Evolutionary conservation across 352 stramenopile species (phyloP).

Genomic region (Thalassiosira mediterranea): DNA sequence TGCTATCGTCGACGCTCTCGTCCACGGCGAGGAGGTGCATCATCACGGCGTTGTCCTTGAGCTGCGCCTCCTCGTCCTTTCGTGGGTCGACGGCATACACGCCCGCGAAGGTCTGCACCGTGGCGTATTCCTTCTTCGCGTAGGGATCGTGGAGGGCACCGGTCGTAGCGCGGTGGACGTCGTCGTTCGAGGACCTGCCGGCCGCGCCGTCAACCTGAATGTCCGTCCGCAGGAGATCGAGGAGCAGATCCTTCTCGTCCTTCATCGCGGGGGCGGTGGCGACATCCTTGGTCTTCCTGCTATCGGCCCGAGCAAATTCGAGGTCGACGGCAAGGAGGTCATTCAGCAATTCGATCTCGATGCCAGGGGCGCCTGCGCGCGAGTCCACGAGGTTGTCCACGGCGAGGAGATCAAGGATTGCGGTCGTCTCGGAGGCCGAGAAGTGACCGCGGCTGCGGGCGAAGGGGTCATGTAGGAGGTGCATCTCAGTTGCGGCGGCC

Average conservation of each 20-base stretch:
- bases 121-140: conserved; percentile 3
- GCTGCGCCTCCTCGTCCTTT: conserved; percentile 12
- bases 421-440: conserved; percentile 11
- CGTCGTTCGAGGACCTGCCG: not conserved
- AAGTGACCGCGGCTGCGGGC: not conserved
- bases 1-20: conserved; percentile 39
- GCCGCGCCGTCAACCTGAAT: conserved; percentile 27
- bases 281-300: conserved; percentile 8
- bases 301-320: conserved; percentile 22
- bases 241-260: conserved; percentile 34
- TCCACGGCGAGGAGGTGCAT: conserved; percentile 45
- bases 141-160: conserved; percentile 40
- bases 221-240: conserved; percentile 41
- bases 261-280: conserved; percentile 13
- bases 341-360: conserved; percentile 19
- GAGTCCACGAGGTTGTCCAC: conserved; percentile 38
- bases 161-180: conserved; percentile 20
- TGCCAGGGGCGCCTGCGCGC: not conserved
- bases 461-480: not conserved
- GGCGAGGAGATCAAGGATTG: conserved; percentile 37
- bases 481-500: not conserved
- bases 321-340: conserved; percentile 35
- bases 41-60: conserved; percentile 37
- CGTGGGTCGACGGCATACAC: conserved; percentile 19
- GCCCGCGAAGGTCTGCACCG: conserved; percentile 26